These are phyloP conservation scores for Maudiozyma turicensis DNA, from an alignment of 805 yeast genomes.

Conservation along the genomic window DNA sequence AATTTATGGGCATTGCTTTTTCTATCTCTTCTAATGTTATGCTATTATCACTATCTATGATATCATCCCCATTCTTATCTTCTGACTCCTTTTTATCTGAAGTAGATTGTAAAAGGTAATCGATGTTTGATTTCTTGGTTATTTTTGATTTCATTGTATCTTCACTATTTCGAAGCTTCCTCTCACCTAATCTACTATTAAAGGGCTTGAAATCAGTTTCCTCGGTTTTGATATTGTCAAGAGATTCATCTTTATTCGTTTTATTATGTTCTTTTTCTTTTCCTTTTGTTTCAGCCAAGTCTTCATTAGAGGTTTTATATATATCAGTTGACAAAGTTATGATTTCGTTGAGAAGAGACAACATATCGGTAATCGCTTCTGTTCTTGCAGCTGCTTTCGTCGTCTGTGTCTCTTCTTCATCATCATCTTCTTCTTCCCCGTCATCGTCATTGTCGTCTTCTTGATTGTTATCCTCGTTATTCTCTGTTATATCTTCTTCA, in stretches of 20 bases:
- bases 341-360: not conserved
- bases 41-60: not conserved
- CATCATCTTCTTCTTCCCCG: not conserved
- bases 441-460: not conserved
- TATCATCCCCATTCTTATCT: not conserved
- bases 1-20: constrained; percentile 1
- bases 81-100: not conserved
- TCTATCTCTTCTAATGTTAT: constrained; percentile 4
- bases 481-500: not conserved
- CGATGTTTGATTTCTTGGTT: not conserved
- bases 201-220: not conserved
- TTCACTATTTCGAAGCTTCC: not conserved
- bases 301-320: not conserved
- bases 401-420: not conserved
- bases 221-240: too few relatives aligned
- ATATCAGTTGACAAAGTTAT: not conserved
- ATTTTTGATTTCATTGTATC: not conserved
- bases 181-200: not conserved
- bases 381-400: not conserved
- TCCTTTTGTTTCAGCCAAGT: not conserved
- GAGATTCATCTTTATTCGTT: too few relatives aligned
- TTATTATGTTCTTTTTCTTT: not conserved
- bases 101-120: not conserved
- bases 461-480: not conserved
- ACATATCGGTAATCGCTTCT: not conserved